Base-by-base conservation (phyloP, 345 rosid species). In the Hibiscus tridactylites region DNA sequence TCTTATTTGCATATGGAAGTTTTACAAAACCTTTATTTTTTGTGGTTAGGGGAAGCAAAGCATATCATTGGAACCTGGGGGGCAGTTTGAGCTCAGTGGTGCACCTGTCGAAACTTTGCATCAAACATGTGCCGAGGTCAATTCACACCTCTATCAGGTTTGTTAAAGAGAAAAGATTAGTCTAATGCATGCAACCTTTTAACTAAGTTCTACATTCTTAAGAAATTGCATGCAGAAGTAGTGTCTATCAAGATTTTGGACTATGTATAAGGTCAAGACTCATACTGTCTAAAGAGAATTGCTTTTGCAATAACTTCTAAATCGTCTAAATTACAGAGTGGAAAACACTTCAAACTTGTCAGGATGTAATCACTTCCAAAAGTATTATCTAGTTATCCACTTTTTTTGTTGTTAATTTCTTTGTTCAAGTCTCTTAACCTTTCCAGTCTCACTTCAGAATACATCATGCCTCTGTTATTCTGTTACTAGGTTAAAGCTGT, bases 11-110 rank as follows among this genome's bases (percentile, higher is more conserved):
- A 70, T 19, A 3, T 19, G 56, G 39, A 42, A 31, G 33, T 60
- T 47, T 21, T 3, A 4, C 61, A 17, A 17, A 54, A 54, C 59
- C 9, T 47, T 47, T 12, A 47, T 4, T 3, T 10, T 54, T 80
- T 72, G 52, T 76, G 75, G 59, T 59, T 88, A 95, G 99, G 99
- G 94, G 61, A 90, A 90, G 76, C 99, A 95, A 84, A 95, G 97
- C 83, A 90, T 95, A 86, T 95, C 99, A 52, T 83, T 95, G 64
- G 99, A 95, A 85, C 99, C 99, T 58, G 99, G 99, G n/a, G 99
- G 98, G 80, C 98, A 47, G 52, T 47, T 47, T 47, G 52, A 47
- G 52, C 52, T 47, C 52, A 47, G 52, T 47, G 52, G 52, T 16
- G 99, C 99, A 69, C 98, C 99, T 80, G 90, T 95, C 72, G 99